Base-by-base conservation (phyloP, 257 asterid species). In the Petrea volubilis region DNA sequence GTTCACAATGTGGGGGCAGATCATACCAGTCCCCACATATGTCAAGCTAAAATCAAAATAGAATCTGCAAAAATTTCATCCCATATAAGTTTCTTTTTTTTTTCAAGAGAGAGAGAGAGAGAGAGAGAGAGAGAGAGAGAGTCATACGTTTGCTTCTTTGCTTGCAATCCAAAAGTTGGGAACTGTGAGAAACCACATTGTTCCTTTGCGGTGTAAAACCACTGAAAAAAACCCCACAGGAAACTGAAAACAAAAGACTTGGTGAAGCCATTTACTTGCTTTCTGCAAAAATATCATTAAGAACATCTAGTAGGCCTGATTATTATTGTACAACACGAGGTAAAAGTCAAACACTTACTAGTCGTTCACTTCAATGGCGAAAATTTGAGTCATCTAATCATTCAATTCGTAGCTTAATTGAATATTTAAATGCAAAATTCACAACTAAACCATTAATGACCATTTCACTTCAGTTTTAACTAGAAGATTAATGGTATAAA, bases 21-120 rank as follows among this genome's bases (percentile, higher is more conserved):
- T 89, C 98, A 93, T 91, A 52, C 98, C 97, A 20, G 98, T 84
- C 64, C 98, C 98, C 71, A 93, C 91, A 60, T 89, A 91, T 2
- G 98, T 91, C 84, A 81, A 17, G 87, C 96, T 91, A 69, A 91
- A 93, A 85, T 93, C 97, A 27, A 93, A 93, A 79, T 80, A 93
- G 76, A 93, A 93, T 68, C 98, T 93, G 82, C 69, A 76, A 18
- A 67, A 23, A 36, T 18, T 2, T 17, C 18, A 44, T 5, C 5
- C 40, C n/a, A n/a, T n/a, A n/a, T n/a, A n/a, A n/a, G n/a, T n/a
- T n/a, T n/a, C n/a, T n/a, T n/a, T n/a, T n/a, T n/a, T n/a, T n/a
- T n/a, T n/a, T n/a, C n/a, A n/a, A n/a, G n/a, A n/a, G n/a, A n/a
- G n/a, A n/a, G n/a, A n/a, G n/a, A n/a, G n/a, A n/a, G n/a, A n/a